Evolutionary conservation across 2,329 filamentous ascomycete species (phyloP), one percentile per base, ranked within the genome.

Genomic region (Neobulgaria alba): DNA sequence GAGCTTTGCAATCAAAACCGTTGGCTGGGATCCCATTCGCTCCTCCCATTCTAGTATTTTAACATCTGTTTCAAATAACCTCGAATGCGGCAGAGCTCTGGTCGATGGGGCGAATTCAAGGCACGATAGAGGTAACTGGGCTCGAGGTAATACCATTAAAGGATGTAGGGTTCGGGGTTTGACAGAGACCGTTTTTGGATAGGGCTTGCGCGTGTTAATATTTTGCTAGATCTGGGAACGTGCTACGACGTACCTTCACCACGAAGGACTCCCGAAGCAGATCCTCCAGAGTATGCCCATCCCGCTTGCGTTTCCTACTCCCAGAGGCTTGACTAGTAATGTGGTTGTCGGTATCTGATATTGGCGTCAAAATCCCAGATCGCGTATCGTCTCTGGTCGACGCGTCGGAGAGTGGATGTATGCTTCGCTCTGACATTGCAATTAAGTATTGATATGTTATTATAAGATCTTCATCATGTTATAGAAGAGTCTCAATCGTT

Each of bases 21-120:
- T 71, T 10, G 71, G 66, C 9, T 63, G 61, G 15, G 65, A 69
- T 43, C 71, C 71, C 52, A 76, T 67, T n/a, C 74, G 75, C 39
- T 67, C 71, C 60, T 79, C 75, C 30, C 77, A 68, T 47, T 83
- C 79, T 45, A 84, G 63, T 42, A 79, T 73, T 47, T 75, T 73
- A 51, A 83, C 68, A 48, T 72, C 67, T 5, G 75, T 75, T 51
- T 79, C 75, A 56, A 77, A 82, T 33, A 73, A 67, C 36, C 73
- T 72, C 36, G 69, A 71, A 17, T 64, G 65, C 10, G 71, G 65
- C 16, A 77, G 65, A 15, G 70, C 69, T 49, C 67, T 69, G 29
- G 65, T 64, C 8, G 70, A 68, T 9, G 66, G 61, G 16, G 65
- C 59, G 29, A 78, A 67, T 53, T 83, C 79, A 42, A 85, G 70